Evolutionary conservation across 2,329 filamentous ascomycete genomes (phyloP).

Genomic region (Fusarium poae): DNA sequence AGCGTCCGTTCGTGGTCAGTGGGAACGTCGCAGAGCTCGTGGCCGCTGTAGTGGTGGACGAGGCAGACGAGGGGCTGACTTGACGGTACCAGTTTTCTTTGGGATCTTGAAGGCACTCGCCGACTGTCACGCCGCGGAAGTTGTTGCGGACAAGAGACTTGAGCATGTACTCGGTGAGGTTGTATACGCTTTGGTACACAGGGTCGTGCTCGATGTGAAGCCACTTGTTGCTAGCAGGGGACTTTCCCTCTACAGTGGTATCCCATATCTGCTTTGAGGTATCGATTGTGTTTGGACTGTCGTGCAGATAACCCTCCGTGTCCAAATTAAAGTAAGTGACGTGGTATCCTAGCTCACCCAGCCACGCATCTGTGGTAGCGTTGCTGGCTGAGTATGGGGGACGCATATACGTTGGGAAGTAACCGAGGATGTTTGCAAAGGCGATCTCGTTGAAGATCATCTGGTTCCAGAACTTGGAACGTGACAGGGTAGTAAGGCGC

Average conservation of each 20-base stretch:
- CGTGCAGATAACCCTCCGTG: slow-evolving; percentile 70
- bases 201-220: slow-evolving; percentile 68
- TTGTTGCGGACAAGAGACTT: slow-evolving; percentile 57
- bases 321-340: slow-evolving; percentile 72
- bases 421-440: slow-evolving; percentile 56
- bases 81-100: slow-evolving; percentile 65
- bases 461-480: slow-evolving; percentile 54
- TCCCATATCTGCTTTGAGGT: slow-evolving; percentile 59
- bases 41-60: slow-evolving; percentile 1
- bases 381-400: slow-evolving; percentile 63
- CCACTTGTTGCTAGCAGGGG: slow-evolving; percentile 53
- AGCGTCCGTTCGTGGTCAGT: slow-evolving; percentile 42
- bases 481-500: slow-evolving; percentile 55
- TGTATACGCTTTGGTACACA: slow-evolving; percentile 59
- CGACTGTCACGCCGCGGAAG: slow-evolving; percentile 61
- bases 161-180: slow-evolving; percentile 60
- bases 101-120: slow-evolving; percentile 67
- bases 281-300: slow-evolving; percentile 61
- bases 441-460: slow-evolving; percentile 61
- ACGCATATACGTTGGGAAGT: slow-evolving; percentile 60
- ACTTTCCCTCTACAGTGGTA: slow-evolving; percentile 53
- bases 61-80: slow-evolving; percentile 27
- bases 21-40: slow-evolving; percentile 37
- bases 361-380: slow-evolving; percentile 54
- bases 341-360: slow-evolving; percentile 66